Base-by-base conservation (phyloP, 2,329 filamentous ascomycete species). In the Cladosporium sp. region DNA sequence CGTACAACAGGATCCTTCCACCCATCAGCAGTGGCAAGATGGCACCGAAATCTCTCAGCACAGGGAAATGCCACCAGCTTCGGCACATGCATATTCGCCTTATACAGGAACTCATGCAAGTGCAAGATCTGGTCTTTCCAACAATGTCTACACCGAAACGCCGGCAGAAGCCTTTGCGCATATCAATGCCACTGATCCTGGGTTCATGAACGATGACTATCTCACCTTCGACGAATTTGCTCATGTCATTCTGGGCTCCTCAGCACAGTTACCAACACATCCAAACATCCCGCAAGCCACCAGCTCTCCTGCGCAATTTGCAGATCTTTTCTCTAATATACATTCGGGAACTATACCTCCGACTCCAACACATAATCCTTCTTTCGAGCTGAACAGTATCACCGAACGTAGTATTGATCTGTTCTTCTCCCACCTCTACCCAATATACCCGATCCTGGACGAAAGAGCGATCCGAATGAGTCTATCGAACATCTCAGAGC, bases 171-270 rank as follows among this genome's bases (percentile, higher is more conserved):
- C 40, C n/a, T 37, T 44, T 16, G n/a, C 28, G 18, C 49, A 33
- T 6, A 33, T 31, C 12, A 40, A 16, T n/a, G 8, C 52, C 10
- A 18, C 50, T 18, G 29, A 57, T 14, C 23, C 18, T 26, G 31
- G n/a, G 2, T 10, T 53, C 2, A 23, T 55, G 23, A 56, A 67
- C 18, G 60, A 58, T 29, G 63, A 58, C 31, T 69, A 67, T 28
- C 65, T 68, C 18, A 68, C 68, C 1, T 69, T 68, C 40, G 64
- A 67, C 28, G 67, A 68, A 18, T 68, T 69, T 31, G 65, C 66
- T n/a, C 59, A 68, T 31, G 68, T 58, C 35, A 57, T 69, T 4
- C 58, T 68, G 31, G 55, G 33, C 12, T 65, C 55, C 21, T 53
- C 60, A 23, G 29, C 44, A n/a, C 60, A 29, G 53, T 23, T 40